These are phyloP conservation scores for Xylariaceae sp. DNA, from an alignment of 2,329 filamentous ascomycete genomes.

Conservation along the genomic window DNA sequence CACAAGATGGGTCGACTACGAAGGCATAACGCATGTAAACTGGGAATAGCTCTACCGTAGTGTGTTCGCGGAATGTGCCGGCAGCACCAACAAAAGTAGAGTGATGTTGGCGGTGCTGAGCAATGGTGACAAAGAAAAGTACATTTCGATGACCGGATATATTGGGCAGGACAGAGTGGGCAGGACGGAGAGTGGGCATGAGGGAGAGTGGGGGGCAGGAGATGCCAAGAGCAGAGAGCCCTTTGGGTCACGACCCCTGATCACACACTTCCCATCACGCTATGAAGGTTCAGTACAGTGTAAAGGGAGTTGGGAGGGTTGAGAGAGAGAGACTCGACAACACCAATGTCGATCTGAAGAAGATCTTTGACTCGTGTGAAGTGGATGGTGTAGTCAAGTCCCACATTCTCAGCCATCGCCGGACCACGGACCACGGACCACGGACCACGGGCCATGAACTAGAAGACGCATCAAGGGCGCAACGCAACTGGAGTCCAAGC, in stretches of 20 bases:
- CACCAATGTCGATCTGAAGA: background rate
- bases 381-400: background rate
- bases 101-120: constrained; percentile 7
- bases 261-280: constrained; percentile 6
- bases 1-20: no score
- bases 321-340: constrained; percentile 2
- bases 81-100: constrained; percentile 6
- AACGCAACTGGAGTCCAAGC: no score
- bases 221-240: constrained; percentile 17
- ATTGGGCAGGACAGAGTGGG: constrained; percentile 11
- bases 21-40: background rate
- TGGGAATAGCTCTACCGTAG: background rate
- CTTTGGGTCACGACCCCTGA: constrained; percentile 7
- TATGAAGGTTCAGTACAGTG: background rate
- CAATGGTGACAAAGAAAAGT: background rate
- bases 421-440: no score
- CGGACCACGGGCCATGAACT: no score
- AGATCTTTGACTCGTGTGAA: background rate
- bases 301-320: background rate
- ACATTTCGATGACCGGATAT: constrained; percentile 7
- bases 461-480: no score
- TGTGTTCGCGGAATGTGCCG: constrained; percentile 11
- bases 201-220: constrained; percentile 8
- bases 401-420: background rate
- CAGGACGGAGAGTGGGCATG: no score